A percentile compares a stretch with the other conserved stretches of the same genome.
phyloP scores from a whole-genome alignment of 352 stramenopile species.

The Pythium guiyangense region DNA sequence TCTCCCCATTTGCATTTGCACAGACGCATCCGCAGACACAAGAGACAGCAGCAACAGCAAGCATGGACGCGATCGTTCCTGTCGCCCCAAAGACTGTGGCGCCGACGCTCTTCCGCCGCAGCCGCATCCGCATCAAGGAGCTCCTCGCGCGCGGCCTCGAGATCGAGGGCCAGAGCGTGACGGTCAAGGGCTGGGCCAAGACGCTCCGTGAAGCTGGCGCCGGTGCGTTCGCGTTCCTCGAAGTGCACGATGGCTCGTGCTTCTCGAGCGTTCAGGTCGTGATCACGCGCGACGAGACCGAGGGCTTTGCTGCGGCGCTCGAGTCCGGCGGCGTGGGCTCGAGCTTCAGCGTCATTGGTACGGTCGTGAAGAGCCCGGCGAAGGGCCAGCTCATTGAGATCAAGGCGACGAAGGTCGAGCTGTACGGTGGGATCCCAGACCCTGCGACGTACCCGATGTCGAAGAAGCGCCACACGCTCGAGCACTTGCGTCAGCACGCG shows the following conservation, averaged over 20 bases:
- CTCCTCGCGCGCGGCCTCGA: conserved; percentile 50
- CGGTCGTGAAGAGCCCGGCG: conserved; percentile 84
- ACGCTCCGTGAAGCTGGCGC: conserved; percentile 88
- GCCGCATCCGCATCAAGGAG: conserved; percentile 84
- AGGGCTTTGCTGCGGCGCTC: conserved; percentile 76
- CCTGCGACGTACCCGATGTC: conserved; percentile 89
- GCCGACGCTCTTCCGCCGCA: conserved; percentile 72
- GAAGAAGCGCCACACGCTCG: conserved; percentile 92
- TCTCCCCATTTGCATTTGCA: conserved; percentile 11
- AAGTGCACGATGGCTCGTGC: conserved; percentile 94
- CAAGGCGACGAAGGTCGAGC: conserved; percentile 79
- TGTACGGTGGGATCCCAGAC: conserved; percentile 86
- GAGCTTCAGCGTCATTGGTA: conserved; percentile 78
- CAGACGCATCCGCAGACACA: background rate
- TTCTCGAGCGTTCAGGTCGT: conserved; percentile 87
- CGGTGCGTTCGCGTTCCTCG: conserved; percentile 91
- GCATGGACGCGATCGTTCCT: conserved; percentile 51
- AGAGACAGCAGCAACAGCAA: background rate
- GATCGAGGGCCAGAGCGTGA: conserved; percentile 83
- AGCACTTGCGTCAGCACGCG: conserved; percentile 91
- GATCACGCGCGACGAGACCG: conserved; percentile 67
- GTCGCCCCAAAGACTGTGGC: conserved; percentile 32
- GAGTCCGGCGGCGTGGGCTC: conserved; percentile 82
- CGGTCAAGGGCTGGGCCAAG: conserved; percentile 93
- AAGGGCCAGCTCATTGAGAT: conserved; percentile 93